Conservation (phyloP, 164 flowering plant species). For the Kalanchoe fedtschenkoi region DNA sequence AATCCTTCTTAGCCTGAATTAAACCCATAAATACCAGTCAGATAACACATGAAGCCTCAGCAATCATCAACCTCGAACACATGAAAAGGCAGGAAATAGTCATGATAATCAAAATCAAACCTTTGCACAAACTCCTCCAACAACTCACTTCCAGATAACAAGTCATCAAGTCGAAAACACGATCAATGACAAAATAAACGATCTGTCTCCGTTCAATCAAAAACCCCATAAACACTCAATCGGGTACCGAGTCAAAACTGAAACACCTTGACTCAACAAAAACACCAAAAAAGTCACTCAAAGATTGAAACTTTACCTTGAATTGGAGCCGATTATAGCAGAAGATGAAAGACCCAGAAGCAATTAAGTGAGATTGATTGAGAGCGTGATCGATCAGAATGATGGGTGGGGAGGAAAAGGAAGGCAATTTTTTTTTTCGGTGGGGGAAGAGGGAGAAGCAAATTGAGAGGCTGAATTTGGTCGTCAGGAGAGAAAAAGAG, state of each 20-base stretch:
- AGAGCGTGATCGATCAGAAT: no score
- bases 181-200: background rate
- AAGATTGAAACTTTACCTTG: constrained; percentile 1
- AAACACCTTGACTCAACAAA: background rate
- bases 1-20: background rate
- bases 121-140: background rate
- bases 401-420: background rate
- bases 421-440: no score
- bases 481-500: background rate
- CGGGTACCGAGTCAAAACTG: background rate
- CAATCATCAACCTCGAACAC: no score
- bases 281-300: background rate
- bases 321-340: background rate
- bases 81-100: background rate
- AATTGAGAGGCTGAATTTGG: background rate
- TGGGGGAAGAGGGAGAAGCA: background rate
- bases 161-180: background rate
- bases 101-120: background rate
- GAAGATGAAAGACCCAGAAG: background rate
- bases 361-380: background rate
- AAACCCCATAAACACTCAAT: background rate
- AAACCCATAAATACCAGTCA: no score
- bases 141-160: background rate
- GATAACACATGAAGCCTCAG: background rate
- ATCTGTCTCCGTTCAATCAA: background rate